Conservation (phyloP, 2,329 filamentous ascomycete genomes). For the Talaromyces sp. region DNA sequence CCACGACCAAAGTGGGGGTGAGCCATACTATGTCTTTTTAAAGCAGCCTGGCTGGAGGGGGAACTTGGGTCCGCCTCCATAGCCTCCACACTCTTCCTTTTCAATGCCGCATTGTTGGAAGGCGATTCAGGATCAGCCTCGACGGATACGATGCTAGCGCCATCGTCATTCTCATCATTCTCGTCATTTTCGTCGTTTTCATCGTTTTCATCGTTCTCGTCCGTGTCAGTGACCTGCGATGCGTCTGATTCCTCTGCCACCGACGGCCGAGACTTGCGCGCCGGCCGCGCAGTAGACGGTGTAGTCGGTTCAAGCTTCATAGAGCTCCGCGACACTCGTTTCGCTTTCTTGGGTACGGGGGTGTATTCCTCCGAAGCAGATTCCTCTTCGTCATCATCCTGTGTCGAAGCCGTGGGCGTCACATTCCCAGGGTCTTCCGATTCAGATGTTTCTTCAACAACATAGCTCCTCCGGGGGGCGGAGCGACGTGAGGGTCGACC, state of each 20-base stretch:
- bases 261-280: constrained; percentile 46
- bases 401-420: constrained; percentile 45
- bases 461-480: constrained; percentile 68
- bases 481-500: constrained; percentile 63
- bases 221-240: constrained; percentile 59
- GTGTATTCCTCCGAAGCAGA: constrained; percentile 78
- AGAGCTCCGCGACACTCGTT: constrained; percentile 61
- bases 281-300: constrained; percentile 36
- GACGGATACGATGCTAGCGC: constrained; percentile 34
- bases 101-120: constrained; percentile 51
- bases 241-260: constrained; percentile 58
- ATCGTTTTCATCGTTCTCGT: constrained; percentile 48
- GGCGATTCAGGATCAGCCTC: constrained; percentile 56
- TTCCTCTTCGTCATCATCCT: constrained; percentile 60
- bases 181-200: constrained; percentile 47
- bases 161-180: constrained; percentile 29
- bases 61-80: constrained; percentile 54
- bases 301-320: constrained; percentile 55
- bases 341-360: constrained; percentile 66
- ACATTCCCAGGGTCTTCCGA: constrained; percentile 63
- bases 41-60: constrained; percentile 61
- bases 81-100: constrained; percentile 35
- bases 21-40: constrained; percentile 68
- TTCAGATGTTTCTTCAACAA: constrained; percentile 78
- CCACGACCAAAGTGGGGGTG: constrained; percentile 44